These are phyloP conservation scores for Paspalum notatum DNA, from an alignment of 176 grass and related monocot genomes.

Conservation along the genomic window DNA sequence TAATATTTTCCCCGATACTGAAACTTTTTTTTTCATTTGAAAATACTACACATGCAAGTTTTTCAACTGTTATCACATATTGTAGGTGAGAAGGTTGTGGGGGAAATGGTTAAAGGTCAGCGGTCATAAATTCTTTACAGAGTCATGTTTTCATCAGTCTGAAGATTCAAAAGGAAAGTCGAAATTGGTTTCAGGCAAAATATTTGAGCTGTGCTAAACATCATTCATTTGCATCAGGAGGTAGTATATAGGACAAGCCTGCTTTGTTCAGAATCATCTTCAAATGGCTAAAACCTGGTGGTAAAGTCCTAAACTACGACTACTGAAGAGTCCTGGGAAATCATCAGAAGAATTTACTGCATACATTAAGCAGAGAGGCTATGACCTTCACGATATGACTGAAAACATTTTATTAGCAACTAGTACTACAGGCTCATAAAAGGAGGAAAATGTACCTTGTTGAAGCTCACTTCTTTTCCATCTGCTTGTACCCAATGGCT, in stretches of 20 bases:
- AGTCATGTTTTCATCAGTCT: slow-evolving; percentile 96
- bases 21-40: background rate
- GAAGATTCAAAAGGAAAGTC: slow-evolving; percentile 95
- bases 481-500: slow-evolving; percentile 48
- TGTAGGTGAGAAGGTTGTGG: slow-evolving; percentile 74
- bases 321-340: slow-evolving; percentile 83
- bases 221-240: too few species aligned
- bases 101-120: slow-evolving; percentile 76
- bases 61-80: background rate
- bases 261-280: slow-evolving; percentile 85
- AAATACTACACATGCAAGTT: background rate
- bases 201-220: too few species aligned
- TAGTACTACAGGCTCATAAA: background rate
- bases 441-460: slow-evolving; percentile 45
- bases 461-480: slow-evolving; percentile 42
- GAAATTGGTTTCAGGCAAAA: slow-evolving; percentile 46
- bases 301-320: slow-evolving; percentile 88
- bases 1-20: background rate
- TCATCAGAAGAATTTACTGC: slow-evolving; percentile 77
- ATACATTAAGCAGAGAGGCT: slow-evolving; percentile 87
- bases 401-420: too few species aligned
- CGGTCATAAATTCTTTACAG: slow-evolving; percentile 92
- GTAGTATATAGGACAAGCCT: slow-evolving; percentile 68
- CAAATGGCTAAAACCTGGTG: slow-evolving; percentile 93
- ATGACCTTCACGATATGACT: slow-evolving; percentile 87